A percentile compares a stretch with the other conserved stretches of the same genome.
These are phyloP conservation scores for Aureobasidium sp. DNA, from an alignment of 2,329 filamentous ascomycete genomes.

Conservation along the genomic window DNA sequence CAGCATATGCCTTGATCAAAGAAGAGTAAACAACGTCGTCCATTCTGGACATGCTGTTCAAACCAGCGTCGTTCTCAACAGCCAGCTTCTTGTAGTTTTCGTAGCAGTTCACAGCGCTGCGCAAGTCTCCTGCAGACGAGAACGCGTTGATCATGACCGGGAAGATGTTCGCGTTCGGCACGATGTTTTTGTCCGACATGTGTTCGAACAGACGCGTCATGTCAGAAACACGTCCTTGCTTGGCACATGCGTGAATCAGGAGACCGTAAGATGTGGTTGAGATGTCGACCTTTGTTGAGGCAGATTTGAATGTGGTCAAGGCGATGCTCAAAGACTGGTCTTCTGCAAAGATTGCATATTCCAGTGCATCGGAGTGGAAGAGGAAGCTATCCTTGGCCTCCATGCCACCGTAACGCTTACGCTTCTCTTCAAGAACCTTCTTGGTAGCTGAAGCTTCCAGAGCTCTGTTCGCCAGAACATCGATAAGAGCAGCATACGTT, in stretches of 20 bases:
- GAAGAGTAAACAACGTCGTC: constrained; percentile 83
- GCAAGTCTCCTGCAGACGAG: constrained; percentile 67
- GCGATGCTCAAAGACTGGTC: constrained; percentile 82
- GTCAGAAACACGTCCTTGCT: constrained; percentile 68
- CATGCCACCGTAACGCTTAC: constrained; percentile 75
- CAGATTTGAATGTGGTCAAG: constrained; percentile 74
- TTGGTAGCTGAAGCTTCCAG: constrained; percentile 68
- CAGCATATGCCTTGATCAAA: constrained; percentile 81
- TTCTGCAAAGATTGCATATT: constrained; percentile 75
- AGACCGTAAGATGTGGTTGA: constrained; percentile 76
- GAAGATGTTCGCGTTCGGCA: constrained; percentile 73
- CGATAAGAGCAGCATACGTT: constrained; percentile 82
- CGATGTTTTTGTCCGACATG: constrained; percentile 70
- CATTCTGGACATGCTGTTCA: constrained; percentile 57
- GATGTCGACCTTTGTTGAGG: constrained; percentile 57
- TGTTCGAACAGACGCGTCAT: constrained; percentile 89
- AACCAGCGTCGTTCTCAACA: constrained; percentile 71
- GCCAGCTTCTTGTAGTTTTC: constrained; percentile 87
- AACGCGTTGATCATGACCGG: constrained; percentile 94
- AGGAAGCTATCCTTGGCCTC: constrained; percentile 78
- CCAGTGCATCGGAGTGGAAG: constrained; percentile 77
- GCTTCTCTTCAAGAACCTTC: constrained; percentile 67
- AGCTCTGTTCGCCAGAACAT: constrained; percentile 69
- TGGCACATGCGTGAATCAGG: constrained; percentile 79
- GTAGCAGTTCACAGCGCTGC: constrained; percentile 87